Conservation (phyloP, 1,284 basidiomycete species). For the Mycosarcoma mackinlayi region DNA sequence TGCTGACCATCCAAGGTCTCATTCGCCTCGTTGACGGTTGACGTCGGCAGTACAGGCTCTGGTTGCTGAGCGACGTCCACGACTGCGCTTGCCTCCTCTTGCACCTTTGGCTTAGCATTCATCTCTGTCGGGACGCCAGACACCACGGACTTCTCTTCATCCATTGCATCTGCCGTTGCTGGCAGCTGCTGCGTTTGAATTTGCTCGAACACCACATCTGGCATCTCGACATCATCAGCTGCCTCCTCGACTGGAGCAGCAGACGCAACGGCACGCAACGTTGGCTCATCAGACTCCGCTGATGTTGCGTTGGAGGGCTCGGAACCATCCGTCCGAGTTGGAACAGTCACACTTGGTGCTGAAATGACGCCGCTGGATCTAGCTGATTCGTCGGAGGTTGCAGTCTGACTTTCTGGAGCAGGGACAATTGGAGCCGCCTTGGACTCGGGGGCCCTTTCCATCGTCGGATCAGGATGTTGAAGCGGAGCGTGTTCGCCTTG, state of each 20-base stretch:
- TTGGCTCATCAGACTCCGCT: background rate
- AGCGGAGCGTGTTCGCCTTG: background rate
- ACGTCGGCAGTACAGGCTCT: background rate
- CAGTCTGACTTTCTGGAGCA: background rate
- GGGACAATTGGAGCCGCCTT: background rate
- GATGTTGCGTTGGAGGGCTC: background rate
- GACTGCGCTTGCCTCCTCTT: background rate
- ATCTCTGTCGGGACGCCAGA: background rate
- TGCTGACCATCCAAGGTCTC: background rate
- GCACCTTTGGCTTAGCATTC: background rate
- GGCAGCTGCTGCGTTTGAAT: background rate
- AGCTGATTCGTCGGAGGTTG: background rate
- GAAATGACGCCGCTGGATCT: too few relatives aligned
- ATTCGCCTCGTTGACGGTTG: background rate
- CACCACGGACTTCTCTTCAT: background rate
- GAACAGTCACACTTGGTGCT: too few relatives aligned
- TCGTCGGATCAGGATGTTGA: background rate
- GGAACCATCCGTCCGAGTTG: background rate
- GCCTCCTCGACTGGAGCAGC: background rate
- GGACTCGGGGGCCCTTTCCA: background rate
- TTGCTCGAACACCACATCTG: conserved; percentile 13
- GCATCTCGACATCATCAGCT: conserved; percentile 22
- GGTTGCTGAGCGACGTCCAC: background rate
- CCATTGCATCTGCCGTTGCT: background rate
- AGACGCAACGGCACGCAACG: background rate